A percentile compares a stretch with the other conserved stretches of the same genome.
Evolutionary conservation across 768 basidiomycete species (phyloP).

Genomic region (Boletus bicolor): DNA sequence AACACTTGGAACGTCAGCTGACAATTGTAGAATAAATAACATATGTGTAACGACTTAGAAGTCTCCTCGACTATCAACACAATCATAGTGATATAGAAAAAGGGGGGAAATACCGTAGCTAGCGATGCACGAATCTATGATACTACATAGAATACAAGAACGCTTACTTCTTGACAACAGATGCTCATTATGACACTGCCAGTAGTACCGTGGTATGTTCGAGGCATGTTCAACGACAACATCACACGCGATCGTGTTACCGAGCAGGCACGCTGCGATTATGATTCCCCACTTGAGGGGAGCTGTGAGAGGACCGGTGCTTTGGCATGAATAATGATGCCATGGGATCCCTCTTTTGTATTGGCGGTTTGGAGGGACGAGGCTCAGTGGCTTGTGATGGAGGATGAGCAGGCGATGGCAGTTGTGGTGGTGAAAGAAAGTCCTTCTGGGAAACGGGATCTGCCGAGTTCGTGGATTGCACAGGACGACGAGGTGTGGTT

Average conservation of each 20-base stretch:
- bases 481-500: slow-evolving; percentile 27
- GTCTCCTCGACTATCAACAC: not conserved
- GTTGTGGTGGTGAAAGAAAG: slow-evolving; percentile 31
- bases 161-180: not conserved
- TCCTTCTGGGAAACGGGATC: slow-evolving; percentile 11
- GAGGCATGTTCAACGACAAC: not conserved
- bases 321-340: slow-evolving; percentile 68
- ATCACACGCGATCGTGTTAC: slow-evolving; percentile 11
- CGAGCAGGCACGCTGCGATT: slow-evolving; percentile 21
- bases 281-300: slow-evolving; percentile 30
- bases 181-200: slow-evolving; percentile 4
- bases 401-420: slow-evolving; percentile 7
- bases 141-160: slow-evolving; percentile 14
- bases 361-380: slow-evolving; percentile 36
- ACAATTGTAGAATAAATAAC: slow-evolving; percentile 4
- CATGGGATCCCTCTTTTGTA: slow-evolving; percentile 63
- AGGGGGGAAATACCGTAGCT: not conserved
- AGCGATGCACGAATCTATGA: slow-evolving; percentile 11
- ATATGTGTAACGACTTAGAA: not conserved
- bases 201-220: not conserved
- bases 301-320: slow-evolving; percentile 62
- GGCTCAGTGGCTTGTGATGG: slow-evolving; percentile 25
- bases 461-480: slow-evolving; percentile 26
- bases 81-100: slow-evolving; percentile 10
- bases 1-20: slow-evolving; percentile 58